Evolutionary conservation across 495 filamentous ascomycete species (phyloP), one percentile per base, ranked within the genome.

Genomic region (Pyrenula massariospora): DNA sequence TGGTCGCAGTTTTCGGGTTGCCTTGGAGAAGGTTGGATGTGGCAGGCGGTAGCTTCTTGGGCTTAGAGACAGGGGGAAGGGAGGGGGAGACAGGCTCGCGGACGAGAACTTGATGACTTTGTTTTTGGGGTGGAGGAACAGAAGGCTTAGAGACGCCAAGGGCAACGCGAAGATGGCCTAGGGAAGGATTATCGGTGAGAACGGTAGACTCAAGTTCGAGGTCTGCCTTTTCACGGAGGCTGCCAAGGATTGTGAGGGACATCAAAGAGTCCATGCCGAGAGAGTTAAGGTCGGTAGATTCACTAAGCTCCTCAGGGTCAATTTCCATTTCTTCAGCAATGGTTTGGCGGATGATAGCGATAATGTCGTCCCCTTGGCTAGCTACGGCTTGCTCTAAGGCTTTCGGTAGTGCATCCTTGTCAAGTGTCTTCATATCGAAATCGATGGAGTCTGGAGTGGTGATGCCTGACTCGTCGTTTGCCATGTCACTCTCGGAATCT

Each of bases 261-360:
- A 79, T 73, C n/a, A 80, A 62, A 10, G 77, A 80, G 57, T 81
- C 78, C 64, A 81, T 70, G 8, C 78, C 78, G 59, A 79, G 67
- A 24, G 77, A 69, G 12, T 61, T 66, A 42, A 79, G 67, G 49
- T 78, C 74, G 3, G 68, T 63, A 12, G 73, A 63, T 22, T 58
- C 66, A 10, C 65, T 60, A 52, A 91, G 74, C 59, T 88, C 85
- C 2, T 84, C 77, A 0, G 83, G 68, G 2, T 83, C 70, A 12
- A 88, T 77, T 21, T 81, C 83, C 67, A 88, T 86, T 62, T 89
- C 87, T 24, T 78, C 72, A 1, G 84, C 79, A 52, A 91, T 78
- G 55, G 81, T 85, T 19, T 72, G 68, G 31, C 78, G 75, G 5
- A 86, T 74, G 42, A 66, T 61, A 57, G 66, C 69, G 64, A 71